Evolutionary conservation across 116 monocot species (phyloP).

Genomic region (Phalaenopsis hybrid): DNA sequence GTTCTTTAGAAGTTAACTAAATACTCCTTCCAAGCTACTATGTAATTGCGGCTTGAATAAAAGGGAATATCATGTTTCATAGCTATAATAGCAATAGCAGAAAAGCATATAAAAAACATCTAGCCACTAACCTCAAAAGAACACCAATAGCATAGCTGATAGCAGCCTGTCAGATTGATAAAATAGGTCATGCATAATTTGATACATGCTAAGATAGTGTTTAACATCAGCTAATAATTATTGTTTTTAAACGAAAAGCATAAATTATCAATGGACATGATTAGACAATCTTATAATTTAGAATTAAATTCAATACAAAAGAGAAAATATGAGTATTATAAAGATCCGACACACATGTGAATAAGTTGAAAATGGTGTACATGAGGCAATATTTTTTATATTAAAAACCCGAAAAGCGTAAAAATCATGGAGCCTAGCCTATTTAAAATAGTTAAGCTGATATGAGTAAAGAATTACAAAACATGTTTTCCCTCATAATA

Average conservation of each 20-base stretch:
- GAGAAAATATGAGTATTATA: too few relatives aligned
- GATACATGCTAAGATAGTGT: not conserved
- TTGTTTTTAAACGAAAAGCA: not conserved
- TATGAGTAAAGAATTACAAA: too few relatives aligned
- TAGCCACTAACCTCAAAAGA: slow-evolving; percentile 62
- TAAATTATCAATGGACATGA: not conserved
- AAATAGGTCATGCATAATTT: not conserved
- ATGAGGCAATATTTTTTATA: too few relatives aligned
- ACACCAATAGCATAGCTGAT: slow-evolving; percentile 77
- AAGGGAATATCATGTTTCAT: not conserved
- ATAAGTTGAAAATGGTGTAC: too few relatives aligned
- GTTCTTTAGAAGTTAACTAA: not conserved
- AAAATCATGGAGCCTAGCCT: too few relatives aligned
- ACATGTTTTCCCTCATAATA: too few relatives aligned
- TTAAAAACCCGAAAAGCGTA: too few relatives aligned
- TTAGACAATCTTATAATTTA: too few relatives aligned
- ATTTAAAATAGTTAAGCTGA: too few relatives aligned
- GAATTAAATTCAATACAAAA: too few relatives aligned
- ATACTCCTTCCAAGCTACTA: not conserved
- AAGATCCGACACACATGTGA: too few relatives aligned
- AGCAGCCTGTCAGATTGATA: slow-evolving; percentile 58
- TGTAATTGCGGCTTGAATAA: not conserved
- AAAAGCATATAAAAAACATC: not conserved
- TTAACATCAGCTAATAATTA: not conserved
- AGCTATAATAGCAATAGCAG: not conserved